These are phyloP conservation scores for Talaromyces pinophilus DNA, from an alignment of 2,329 filamentous ascomycete species.

Conservation along the genomic window DNA sequence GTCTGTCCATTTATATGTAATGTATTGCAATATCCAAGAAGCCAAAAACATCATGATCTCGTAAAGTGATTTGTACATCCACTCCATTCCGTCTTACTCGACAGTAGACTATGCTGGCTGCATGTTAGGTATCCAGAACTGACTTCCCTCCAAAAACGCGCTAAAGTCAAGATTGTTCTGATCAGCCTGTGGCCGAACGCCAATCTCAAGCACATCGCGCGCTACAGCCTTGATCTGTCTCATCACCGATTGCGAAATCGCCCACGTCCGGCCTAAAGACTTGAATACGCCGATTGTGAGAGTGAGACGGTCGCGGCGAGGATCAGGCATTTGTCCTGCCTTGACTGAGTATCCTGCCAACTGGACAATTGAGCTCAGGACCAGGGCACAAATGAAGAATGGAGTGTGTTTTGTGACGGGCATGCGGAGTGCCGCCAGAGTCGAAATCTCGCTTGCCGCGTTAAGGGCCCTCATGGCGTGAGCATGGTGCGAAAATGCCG, in stretches of 20 bases:
- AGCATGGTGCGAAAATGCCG: slow-evolving; percentile 43
- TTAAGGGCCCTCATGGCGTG: slow-evolving; percentile 81
- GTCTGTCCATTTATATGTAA: background rate
- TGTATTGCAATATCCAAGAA: slow-evolving; percentile 1
- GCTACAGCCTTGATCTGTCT: slow-evolving; percentile 76
- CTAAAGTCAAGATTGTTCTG: slow-evolving; percentile 35
- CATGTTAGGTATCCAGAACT: slow-evolving; percentile 37
- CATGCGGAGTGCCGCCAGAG: slow-evolving; percentile 62
- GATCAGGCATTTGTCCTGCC: slow-evolving; percentile 59
- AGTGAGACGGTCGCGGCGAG: slow-evolving; percentile 67
- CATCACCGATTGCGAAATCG: slow-evolving; percentile 68
- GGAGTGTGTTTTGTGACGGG: slow-evolving; percentile 73
- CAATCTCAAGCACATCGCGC: slow-evolving; percentile 64
- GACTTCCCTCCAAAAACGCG: slow-evolving; percentile 37
- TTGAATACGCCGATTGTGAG: slow-evolving; percentile 77
- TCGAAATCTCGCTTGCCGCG: slow-evolving; percentile 75
- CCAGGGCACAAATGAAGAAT: slow-evolving; percentile 80
- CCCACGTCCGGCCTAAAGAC: slow-evolving; percentile 69
- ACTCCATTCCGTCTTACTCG: background rate
- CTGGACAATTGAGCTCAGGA: slow-evolving; percentile 77
- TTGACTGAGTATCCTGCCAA: slow-evolving; percentile 72
- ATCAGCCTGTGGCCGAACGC: slow-evolving; percentile 40
- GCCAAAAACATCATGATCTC: background rate
- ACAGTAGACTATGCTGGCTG: background rate
- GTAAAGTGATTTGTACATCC: slow-evolving; percentile 4